Conservation (phyloP, 2,329 filamentous ascomycete species). For the Colletotrichum spaethianum region DNA sequence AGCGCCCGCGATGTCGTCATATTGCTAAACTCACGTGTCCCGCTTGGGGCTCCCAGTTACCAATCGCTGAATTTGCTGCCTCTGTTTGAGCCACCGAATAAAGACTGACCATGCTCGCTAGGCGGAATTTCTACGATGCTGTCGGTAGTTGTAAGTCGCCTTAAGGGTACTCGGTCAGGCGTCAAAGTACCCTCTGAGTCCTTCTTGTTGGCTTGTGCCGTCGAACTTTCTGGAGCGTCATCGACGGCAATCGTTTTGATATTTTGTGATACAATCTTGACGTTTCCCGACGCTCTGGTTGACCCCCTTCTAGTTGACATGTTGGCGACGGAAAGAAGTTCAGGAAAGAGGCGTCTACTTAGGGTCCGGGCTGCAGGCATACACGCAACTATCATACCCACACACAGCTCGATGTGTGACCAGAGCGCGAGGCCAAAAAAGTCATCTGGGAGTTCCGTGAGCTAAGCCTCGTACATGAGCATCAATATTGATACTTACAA, state of each 20-base stretch:
- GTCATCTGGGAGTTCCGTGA: constrained; percentile 50
- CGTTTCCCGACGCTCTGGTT: constrained; percentile 28
- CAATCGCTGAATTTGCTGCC: constrained; percentile 13
- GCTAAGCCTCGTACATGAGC: constrained; percentile 52
- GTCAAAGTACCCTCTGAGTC: constrained; percentile 47
- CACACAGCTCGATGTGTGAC: constrained; percentile 32
- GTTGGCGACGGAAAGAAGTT: constrained; percentile 27
- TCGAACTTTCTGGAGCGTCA: constrained; percentile 1
- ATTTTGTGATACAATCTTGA: constrained; percentile 35
- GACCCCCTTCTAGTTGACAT: constrained; percentile 11
- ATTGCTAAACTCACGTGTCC: neutral
- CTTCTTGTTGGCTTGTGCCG: constrained; percentile 33
- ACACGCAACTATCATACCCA: constrained; percentile 28
- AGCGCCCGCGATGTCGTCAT: neutral
- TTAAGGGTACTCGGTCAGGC: constrained; percentile 32
- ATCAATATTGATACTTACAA: constrained; percentile 52
- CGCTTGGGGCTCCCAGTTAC: neutral
- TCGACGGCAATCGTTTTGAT: constrained; percentile 18
- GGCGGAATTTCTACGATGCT: neutral
- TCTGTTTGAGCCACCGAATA: neutral
- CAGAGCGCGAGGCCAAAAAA: constrained; percentile 51
- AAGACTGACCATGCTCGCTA: neutral
- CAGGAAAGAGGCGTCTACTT: constrained; percentile 24
- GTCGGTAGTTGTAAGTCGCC: constrained; percentile 19
- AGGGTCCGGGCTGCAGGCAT: constrained; percentile 35